phyloP scores from a whole-genome alignment of 2,329 filamentous ascomycete genomes.

The Cladosporium sp. region DNA sequence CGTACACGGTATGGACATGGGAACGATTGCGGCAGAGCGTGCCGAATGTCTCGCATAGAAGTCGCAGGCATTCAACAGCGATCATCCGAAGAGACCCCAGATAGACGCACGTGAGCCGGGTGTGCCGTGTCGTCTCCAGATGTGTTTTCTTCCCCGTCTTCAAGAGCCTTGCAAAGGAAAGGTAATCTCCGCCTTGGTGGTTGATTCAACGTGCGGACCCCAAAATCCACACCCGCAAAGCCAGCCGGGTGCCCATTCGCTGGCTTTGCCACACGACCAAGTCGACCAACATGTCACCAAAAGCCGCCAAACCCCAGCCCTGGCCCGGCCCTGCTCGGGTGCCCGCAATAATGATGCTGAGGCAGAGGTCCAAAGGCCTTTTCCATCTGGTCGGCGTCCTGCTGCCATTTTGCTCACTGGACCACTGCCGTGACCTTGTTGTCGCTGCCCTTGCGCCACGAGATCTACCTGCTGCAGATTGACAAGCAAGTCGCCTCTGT shows the following conservation, averaged over 20 bases:
- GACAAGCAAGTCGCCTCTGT: neutral
- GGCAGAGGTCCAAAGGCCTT: neutral
- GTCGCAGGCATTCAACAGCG: neutral
- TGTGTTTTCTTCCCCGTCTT: slow-evolving; percentile 8
- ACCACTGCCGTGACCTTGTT: neutral
- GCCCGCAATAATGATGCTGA: slow-evolving; percentile 6
- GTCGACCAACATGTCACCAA: slow-evolving; percentile 2
- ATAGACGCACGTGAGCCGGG: neutral
- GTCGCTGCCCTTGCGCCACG: neutral
- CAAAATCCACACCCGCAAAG: slow-evolving; percentile 4
- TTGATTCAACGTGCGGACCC: slow-evolving; percentile 4
- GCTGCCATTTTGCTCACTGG: neutral
- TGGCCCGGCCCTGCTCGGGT: slow-evolving; percentile 11
- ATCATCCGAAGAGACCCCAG: neutral
- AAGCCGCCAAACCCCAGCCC: slow-evolving; percentile 9
- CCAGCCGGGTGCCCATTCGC: neutral
- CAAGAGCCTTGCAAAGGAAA: slow-evolving; percentile 7
- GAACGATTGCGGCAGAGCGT: neutral
- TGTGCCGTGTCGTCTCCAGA: neutral
- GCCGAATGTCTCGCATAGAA: neutral
- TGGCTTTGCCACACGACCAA: neutral
- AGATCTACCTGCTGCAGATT: neutral
- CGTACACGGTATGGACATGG: neutral
- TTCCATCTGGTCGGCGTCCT: slow-evolving; percentile 8
- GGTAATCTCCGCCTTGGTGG: slow-evolving; percentile 10